Evolutionary conservation across 163 green algal genomes (phyloP), one percentile per base, ranked within the genome.

Genomic region (Chlorella variabilis): DNA sequence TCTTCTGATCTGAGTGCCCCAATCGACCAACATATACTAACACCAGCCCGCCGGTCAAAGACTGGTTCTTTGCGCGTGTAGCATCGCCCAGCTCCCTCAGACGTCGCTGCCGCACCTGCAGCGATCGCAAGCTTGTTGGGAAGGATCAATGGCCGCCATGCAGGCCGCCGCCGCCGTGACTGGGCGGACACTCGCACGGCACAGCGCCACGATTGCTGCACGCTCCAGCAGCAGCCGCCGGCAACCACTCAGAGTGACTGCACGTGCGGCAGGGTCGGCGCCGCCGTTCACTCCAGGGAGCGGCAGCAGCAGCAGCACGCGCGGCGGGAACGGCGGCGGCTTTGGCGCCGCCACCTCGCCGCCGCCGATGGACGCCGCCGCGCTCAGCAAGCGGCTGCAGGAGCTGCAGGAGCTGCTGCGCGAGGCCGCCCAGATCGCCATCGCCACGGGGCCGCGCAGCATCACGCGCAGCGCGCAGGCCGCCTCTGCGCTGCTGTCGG

Each of bases 371-470:
- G 71, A 79, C 25, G 51, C 71, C 7, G 71, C 71, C 31, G 33
- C 31, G 54, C 71, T 68, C 20, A 29, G 25, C 34, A 51, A 54
- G 58, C 67, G 71, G 27, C 56, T 82, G 15, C 21, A 51, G 18
- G 74, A 93, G 51, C 76, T 93, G 27, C 42, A 76, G 31, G 82
- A 89, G 58, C 87, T 94, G 27, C 29, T 93, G 33, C 87, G 88
- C 51, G 92, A 96, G 61, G 86, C 88, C 0, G 38, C 80, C 0
- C 70, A 88, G 25, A 86, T 94, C 7, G 83, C 86, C 2, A 31
- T 95, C 1, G 56, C 77, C 21, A 94, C 88, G 2, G 92, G 89
- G 1, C 91, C 87, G 6, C 68, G 75, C 1, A 86, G 89, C 33
- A 69, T 93, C 6, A 31, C 75, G 2, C 85, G 91, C 29, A 83